Evolutionary conservation across 441 rosid species (phyloP).

Genomic region (Cnidoscolus chayamansa): DNA sequence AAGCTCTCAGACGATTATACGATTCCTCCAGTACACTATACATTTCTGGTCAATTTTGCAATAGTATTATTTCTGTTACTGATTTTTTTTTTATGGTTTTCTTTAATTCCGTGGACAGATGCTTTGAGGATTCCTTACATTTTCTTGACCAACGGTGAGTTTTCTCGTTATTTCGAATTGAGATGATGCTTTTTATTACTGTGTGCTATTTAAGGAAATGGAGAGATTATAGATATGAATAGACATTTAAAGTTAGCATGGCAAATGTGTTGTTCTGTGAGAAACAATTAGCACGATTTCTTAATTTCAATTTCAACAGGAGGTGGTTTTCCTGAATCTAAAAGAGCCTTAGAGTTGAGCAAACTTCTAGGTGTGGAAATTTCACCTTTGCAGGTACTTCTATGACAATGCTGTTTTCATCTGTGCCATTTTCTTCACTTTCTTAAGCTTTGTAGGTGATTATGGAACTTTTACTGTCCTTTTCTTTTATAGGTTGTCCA

Average conservation of each 20-base stretch:
- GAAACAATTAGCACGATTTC: neutral
- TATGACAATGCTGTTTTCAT: neutral
- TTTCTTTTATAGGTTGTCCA: constrained; percentile 55
- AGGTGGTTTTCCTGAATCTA: constrained; percentile 79
- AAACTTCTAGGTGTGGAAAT: constrained; percentile 47
- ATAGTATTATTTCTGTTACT: neutral
- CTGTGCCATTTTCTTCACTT: neutral
- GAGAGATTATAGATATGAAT: neutral
- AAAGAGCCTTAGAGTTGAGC: constrained; percentile 70
- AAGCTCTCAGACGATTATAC: constrained; percentile 51
- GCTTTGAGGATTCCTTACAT: constrained; percentile 58
- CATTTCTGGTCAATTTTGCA: neutral
- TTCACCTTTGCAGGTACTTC: constrained; percentile 59
- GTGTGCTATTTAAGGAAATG: neutral
- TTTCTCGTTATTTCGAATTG: neutral
- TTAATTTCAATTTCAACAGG: constrained; percentile 36
- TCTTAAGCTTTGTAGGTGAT: neutral
- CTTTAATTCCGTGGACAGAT: neutral
- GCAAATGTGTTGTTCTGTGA: neutral
- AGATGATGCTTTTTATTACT: neutral
- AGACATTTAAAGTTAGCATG: neutral
- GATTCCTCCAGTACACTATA: constrained; percentile 20
- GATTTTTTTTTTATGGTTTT: neutral
- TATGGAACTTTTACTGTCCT: constrained; percentile 9
- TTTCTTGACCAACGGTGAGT: constrained; percentile 77